Conservation (phyloP, 192 early-diverging fungal genomes). For the Backusella mclennaniae region DNA sequence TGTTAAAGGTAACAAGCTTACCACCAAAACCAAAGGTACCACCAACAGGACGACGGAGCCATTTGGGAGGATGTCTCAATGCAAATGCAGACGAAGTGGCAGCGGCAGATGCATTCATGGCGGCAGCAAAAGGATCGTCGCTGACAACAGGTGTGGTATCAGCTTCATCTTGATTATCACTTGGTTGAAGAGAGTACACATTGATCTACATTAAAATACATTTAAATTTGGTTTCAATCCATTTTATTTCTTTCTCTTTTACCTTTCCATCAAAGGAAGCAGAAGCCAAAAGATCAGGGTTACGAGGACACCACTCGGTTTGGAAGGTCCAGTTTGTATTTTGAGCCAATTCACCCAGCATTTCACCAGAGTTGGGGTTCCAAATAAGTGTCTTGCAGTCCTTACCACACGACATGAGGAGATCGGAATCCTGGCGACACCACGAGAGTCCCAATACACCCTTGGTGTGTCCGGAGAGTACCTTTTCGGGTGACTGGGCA, state of each 20-base stretch:
- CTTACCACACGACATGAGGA: constrained; percentile 93
- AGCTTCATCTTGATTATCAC: constrained; percentile 36
- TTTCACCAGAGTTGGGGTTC: constrained; percentile 80
- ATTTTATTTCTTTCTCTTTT: neutral
- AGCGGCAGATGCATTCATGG: constrained; percentile 25
- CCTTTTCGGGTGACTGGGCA: constrained; percentile 87
- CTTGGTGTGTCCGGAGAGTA: constrained; percentile 82
- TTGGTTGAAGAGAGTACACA: constrained; percentile 75
- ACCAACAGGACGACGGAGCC: constrained; percentile 87
- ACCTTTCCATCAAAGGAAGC: constrained; percentile 93
- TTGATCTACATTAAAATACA: constrained; percentile 47
- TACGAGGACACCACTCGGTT: constrained; percentile 91
- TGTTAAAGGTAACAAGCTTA: constrained; percentile 77
- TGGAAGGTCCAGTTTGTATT: constrained; percentile 95
- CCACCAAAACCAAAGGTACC: constrained; percentile 90
- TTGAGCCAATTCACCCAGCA: constrained; percentile 87
- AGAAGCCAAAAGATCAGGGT: constrained; percentile 87
- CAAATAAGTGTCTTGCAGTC: constrained; percentile 94
- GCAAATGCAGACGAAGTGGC: constrained; percentile 61
- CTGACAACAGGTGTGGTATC: constrained; percentile 43
- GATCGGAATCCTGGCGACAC: constrained; percentile 92
- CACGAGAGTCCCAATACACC: constrained; percentile 92
- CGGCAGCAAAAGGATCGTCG: constrained; percentile 78
- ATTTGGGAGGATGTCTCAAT: constrained; percentile 88
- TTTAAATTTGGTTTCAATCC: too few relatives aligned